Percentiles rank a stretch among this genome's conserved stretches.
These are phyloP conservation scores for Leccinum variicolor DNA, from an alignment of 768 basidiomycete genomes.

Conservation along the genomic window DNA sequence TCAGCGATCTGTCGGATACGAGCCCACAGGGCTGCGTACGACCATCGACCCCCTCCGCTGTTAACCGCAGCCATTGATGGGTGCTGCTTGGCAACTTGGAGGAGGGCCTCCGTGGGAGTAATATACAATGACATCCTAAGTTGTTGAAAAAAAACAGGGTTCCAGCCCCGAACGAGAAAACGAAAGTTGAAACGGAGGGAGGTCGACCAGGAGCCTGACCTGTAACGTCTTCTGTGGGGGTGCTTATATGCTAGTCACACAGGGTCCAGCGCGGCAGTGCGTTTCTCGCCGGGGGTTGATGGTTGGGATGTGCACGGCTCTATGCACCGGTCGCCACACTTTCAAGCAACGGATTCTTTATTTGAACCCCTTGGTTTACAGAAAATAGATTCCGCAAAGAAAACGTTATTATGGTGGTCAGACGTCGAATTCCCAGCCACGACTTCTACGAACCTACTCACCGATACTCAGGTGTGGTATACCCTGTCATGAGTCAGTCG, in stretches of 20 bases:
- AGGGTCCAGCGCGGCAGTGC: background rate
- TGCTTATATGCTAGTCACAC: conserved; percentile 9
- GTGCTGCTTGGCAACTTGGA: conserved; percentile 28
- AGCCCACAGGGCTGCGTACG: conserved; percentile 32
- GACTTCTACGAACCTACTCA: background rate
- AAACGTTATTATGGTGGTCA: background rate
- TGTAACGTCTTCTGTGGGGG: background rate
- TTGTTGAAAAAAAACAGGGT: conserved; percentile 7
- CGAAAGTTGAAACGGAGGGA: conserved; percentile 10
- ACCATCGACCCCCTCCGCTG: conserved; percentile 21
- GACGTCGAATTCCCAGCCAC: background rate
- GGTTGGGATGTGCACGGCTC: conserved; percentile 1
- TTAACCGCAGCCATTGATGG: conserved; percentile 22
- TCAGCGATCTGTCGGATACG: conserved; percentile 27
- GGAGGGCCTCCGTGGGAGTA: conserved; percentile 30
- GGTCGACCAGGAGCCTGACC: conserved; percentile 23
- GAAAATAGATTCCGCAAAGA: background rate
- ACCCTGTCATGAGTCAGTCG: background rate
- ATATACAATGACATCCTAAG: conserved; percentile 12
- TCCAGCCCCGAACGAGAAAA: conserved; percentile 18
- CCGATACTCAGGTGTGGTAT: background rate
- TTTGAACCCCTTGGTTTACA: background rate
- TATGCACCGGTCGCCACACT: background rate
- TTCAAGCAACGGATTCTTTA: background rate
- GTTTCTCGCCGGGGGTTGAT: background rate